These are phyloP conservation scores for Aphanomyces invadans DNA, from an alignment of 352 stramenopile species.

Conservation along the genomic window DNA sequence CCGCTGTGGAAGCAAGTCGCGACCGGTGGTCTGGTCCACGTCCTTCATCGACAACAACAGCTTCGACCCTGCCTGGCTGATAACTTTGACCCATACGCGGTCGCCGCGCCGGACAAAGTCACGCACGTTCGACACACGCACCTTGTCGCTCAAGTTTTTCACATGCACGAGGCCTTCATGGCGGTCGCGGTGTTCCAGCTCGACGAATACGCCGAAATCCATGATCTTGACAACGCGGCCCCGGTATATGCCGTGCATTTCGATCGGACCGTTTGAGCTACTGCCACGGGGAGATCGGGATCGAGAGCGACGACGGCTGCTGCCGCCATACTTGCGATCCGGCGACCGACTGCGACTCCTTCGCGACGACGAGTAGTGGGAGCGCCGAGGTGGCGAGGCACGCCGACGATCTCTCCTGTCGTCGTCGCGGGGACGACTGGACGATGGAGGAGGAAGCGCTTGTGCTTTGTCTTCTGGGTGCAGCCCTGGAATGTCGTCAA, in stretches of 20 bases:
- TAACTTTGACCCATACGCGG: conserved; percentile 95
- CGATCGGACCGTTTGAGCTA: conserved; percentile 34
- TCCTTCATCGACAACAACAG: conserved; percentile 95
- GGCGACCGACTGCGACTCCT: conserved; percentile 37
- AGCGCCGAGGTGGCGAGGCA: conserved; percentile 6
- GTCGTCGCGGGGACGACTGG: conserved; percentile 40
- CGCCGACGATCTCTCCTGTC: not conserved
- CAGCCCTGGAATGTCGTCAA: conserved; percentile 31
- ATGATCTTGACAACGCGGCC: conserved; percentile 91
- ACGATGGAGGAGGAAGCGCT: conserved; percentile 29
- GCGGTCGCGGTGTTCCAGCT: conserved; percentile 63
- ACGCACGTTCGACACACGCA: conserved; percentile 81
- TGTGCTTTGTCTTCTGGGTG: conserved; percentile 46
- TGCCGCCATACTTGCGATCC: conserved; percentile 25
- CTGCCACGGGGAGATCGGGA: conserved; percentile 32
- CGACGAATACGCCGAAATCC: conserved; percentile 97
- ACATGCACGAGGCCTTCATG: conserved; percentile 94
- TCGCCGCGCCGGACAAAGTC: conserved; percentile 83
- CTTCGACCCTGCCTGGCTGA: conserved; percentile 85
- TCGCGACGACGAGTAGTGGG: conserved; percentile 26
- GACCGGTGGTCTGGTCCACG: conserved; percentile 92
- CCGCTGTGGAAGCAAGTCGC: conserved; percentile 92
- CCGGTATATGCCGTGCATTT: conserved; percentile 94
- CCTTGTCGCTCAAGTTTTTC: conserved; percentile 79
- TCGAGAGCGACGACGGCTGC: conserved; percentile 24